Conservation (phyloP, 2,329 filamentous ascomycete genomes). For the Aspergillus pseudoglaucus region DNA sequence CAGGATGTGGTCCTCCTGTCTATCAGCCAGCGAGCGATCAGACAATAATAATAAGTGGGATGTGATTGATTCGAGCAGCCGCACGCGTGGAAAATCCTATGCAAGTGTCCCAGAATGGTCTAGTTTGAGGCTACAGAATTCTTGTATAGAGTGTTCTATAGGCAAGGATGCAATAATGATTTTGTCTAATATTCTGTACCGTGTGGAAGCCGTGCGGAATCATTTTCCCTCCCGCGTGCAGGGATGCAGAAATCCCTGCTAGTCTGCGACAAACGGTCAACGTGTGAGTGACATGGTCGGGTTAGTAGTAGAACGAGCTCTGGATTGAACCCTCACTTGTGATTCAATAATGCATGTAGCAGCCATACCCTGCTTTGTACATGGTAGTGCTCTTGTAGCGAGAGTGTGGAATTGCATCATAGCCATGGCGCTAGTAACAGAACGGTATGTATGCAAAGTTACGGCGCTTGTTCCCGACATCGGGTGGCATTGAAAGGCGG, state of each 20-base stretch:
- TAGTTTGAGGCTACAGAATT: neutral
- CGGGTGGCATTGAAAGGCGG: constrained; percentile 9
- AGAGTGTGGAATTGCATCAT: neutral
- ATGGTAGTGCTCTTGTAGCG: too few species aligned
- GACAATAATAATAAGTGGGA: neutral
- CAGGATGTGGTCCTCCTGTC: neutral
- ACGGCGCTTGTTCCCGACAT: constrained; percentile 13
- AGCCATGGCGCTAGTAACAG: neutral
- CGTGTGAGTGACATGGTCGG: neutral
- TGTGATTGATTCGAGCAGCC: neutral
- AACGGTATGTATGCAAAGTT: neutral
- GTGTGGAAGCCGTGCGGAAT: neutral
- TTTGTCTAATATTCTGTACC: neutral
- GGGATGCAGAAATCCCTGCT: neutral
- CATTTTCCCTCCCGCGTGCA: neutral
- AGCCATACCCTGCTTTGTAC: too few species aligned
- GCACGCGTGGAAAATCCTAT: neutral
- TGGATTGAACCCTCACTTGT: too few species aligned
- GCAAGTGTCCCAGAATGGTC: neutral
- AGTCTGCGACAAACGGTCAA: neutral
- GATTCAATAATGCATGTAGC: too few species aligned
- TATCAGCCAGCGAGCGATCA: neutral
- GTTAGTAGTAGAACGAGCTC: neutral
- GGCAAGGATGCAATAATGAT: too few species aligned
- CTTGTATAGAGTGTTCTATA: neutral